Evolutionary conservation across 148 eudicot genomes (phyloP).

Genomic region (Spergularia bocconei): DNA sequence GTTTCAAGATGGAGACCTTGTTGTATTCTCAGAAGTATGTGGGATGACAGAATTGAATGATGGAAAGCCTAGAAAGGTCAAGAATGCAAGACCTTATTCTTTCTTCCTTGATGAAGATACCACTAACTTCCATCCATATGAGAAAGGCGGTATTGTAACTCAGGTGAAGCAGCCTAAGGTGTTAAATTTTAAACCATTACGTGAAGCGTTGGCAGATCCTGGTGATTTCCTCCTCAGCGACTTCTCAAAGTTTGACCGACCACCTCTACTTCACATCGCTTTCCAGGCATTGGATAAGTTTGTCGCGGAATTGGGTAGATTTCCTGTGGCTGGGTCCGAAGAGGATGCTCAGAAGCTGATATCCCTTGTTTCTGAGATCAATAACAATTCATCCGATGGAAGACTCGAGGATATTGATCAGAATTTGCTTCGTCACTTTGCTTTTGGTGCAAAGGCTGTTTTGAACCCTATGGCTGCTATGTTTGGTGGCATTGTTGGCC

Average conservation of each 20-base stretch:
- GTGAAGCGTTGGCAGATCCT: conserved; percentile 59
- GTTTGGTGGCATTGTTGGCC: conserved; percentile 90
- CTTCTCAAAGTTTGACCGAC: conserved; percentile 72
- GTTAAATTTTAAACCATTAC: conserved; percentile 55
- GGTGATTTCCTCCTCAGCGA: conserved; percentile 77
- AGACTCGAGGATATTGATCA: conserved; percentile 54
- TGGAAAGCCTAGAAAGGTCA: conserved; percentile 66
- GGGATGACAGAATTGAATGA: conserved; percentile 78
- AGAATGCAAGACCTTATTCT: conserved; percentile 60
- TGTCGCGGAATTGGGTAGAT: conserved; percentile 42
- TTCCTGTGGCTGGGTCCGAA: conserved; percentile 68
- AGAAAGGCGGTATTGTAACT: conserved; percentile 71
- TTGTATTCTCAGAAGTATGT: conserved; percentile 64
- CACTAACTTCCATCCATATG: conserved; percentile 48
- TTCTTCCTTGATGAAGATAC: conserved; percentile 75
- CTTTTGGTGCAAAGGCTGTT: conserved; percentile 69
- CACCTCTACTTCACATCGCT: conserved; percentile 65
- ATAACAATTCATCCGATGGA: conserved; percentile 39
- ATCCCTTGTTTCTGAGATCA: conserved; percentile 40
- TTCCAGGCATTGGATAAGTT: conserved; percentile 73
- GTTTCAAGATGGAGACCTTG: conserved; percentile 78
- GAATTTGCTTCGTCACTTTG: conserved; percentile 52
- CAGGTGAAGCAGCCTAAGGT: conserved; percentile 74
- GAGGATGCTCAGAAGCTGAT: conserved; percentile 68
- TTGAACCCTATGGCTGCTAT: conserved; percentile 79